Percentiles rank a stretch among this genome's conserved stretches.
These are phyloP conservation scores for Solanum paucissectum DNA, from an alignment of 257 asterid species.

Conservation along the genomic window DNA sequence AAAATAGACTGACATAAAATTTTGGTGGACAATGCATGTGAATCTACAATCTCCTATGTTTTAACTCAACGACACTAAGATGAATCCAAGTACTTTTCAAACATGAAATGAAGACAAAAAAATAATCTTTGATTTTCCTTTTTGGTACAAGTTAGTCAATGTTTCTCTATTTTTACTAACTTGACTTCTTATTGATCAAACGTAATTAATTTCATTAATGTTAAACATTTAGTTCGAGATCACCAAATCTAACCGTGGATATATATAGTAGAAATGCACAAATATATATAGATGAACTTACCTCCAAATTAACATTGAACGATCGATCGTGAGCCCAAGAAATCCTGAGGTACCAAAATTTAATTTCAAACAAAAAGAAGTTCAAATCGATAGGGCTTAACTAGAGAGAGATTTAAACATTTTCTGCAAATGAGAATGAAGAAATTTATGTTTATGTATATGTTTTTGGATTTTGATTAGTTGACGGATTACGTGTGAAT, in stretches of 20 bases:
- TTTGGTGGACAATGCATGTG: neutral
- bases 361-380: neutral
- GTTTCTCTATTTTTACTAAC: neutral
- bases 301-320: neutral
- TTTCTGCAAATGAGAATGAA: neutral
- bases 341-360: neutral
- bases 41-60: neutral
- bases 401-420: neutral
- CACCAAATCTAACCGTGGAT: no score
- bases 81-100: neutral
- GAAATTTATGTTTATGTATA: neutral
- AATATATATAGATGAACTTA: no score
- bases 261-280: no score
- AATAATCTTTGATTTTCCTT: neutral
- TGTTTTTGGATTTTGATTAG: neutral
- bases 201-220: neutral
- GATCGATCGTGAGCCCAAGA: neutral
- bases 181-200: neutral
- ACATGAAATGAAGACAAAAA: neutral
- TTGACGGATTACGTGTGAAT: neutral
- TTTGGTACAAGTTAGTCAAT: neutral
- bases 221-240: neutral
- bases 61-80: neutral
- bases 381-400: neutral
- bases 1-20: neutral